phyloP scores from a whole-genome alignment of 2,329 filamentous ascomycete species.

The Juglanconis oblonga region DNA sequence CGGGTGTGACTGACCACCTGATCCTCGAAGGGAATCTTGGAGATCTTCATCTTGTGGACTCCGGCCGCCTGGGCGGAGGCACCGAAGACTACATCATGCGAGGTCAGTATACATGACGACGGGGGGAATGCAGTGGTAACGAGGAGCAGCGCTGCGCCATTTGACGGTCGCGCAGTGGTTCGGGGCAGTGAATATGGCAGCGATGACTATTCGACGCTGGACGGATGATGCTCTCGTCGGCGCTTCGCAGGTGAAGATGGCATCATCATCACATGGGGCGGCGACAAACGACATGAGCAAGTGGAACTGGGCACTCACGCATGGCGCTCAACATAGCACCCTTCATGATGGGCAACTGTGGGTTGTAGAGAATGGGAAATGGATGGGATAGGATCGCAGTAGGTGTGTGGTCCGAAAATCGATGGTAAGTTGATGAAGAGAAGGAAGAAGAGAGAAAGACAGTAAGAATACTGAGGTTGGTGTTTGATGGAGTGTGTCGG shows the following conservation, averaged over 20 bases:
- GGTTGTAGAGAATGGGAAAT: not conserved
- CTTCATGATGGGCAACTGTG: slow-evolving; percentile 68
- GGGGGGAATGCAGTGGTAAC: slow-evolving; percentile 37
- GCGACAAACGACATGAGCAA: slow-evolving; percentile 5
- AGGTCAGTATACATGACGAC: slow-evolving; percentile 56
- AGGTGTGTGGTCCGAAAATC: not conserved
- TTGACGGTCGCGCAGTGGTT: not conserved
- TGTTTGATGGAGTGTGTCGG: not conserved
- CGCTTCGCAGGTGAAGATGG: not conserved
- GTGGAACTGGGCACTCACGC: slow-evolving; percentile 14
- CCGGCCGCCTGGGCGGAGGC: slow-evolving; percentile 74
- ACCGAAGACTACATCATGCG: slow-evolving; percentile 15
- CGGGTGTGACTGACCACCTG: slow-evolving; percentile 69
- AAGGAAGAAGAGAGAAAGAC: not conserved
- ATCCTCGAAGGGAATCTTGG: slow-evolving; percentile 90
- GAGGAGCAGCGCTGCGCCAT: not conserved
- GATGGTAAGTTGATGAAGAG: slow-evolving; percentile 1
- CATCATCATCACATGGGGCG: not conserved
- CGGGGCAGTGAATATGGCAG: not conserved
- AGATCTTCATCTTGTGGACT: slow-evolving; percentile 94
- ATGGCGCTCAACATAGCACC: slow-evolving; percentile 66
- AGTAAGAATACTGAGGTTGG: not conserved
- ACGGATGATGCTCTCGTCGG: not conserved
- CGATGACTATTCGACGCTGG: not conserved
- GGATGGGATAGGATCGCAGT: not conserved